A percentile compares a stretch with the other conserved stretches of the same genome.
Conservation (phyloP, 2,329 filamentous ascomycete species). For the Penicillium sp. region DNA sequence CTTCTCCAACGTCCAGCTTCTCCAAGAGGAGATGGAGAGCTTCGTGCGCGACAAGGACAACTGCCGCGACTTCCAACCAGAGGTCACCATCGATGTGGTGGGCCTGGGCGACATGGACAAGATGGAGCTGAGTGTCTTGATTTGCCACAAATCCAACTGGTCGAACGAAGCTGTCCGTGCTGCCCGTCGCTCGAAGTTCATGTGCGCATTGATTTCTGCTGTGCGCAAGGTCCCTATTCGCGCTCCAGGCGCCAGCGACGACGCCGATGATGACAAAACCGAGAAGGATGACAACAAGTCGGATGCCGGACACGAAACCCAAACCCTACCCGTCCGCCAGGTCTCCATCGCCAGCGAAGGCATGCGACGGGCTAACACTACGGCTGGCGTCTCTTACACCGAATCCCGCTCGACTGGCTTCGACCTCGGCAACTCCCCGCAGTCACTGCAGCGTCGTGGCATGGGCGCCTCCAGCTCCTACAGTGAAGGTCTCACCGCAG, state of each 20-base stretch:
- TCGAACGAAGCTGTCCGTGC: conserved; percentile 75
- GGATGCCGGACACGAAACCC: too few relatives aligned
- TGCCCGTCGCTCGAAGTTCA: conserved; percentile 83
- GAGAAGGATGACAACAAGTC: too few relatives aligned
- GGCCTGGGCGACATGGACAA: conserved; percentile 81
- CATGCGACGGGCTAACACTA: too few relatives aligned
- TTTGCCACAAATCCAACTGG: conserved; percentile 90
- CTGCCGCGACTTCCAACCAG: conserved; percentile 78
- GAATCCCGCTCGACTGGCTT: too few relatives aligned
- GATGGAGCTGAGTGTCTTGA: conserved; percentile 69
- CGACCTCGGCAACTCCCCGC: too few relatives aligned
- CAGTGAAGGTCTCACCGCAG: too few relatives aligned
- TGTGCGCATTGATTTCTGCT: conserved; percentile 81
- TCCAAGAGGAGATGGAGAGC: conserved; percentile 71
- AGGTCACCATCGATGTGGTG: conserved; percentile 67
- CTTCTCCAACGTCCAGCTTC: conserved; percentile 78
- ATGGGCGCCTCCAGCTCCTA: too few relatives aligned
- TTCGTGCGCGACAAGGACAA: conserved; percentile 82
- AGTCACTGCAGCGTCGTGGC: too few relatives aligned
- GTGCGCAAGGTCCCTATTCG: conserved; percentile 81
- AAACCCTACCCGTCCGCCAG: too few relatives aligned
- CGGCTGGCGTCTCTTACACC: too few relatives aligned
- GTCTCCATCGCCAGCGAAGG: too few relatives aligned
- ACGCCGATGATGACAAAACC: conserved; percentile 57
- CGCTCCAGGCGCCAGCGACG: conserved; percentile 60